Evolutionary conservation across 148 eudicot species (phyloP), one percentile per base, ranked within the genome.

Genomic region (Bassia scoparia): DNA sequence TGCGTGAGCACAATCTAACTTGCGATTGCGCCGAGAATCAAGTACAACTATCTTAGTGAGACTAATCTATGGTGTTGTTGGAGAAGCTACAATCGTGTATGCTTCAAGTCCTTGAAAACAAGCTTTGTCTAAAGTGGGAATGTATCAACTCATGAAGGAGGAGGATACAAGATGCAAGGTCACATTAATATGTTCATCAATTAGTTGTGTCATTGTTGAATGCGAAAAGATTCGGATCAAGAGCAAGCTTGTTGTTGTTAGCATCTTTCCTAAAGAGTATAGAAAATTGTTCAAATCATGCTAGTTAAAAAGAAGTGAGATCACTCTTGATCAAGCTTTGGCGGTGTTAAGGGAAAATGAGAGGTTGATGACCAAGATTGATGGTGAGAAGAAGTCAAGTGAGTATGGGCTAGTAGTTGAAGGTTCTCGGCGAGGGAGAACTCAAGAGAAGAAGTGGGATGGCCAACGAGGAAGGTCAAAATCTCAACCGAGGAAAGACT

Each of bases 211-310:
- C 70, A 44, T 46, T 67, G 16, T 23, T n/a, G 54, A 67, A 43
- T 44, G 50, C 34, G 53, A 67, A 5, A 67, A 67, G n/a, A 67
- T 67, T 43, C 35, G 26, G 70, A 46, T 46, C 70, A 67, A 67
- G 70, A 67, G 33, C 54, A n/a, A n/a, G n/a, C n/a, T n/a, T n/a
- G n/a, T n/a, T n/a, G n/a, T n/a, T n/a, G n/a, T n/a, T n/a, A n/a
- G n/a, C n/a, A n/a, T n/a, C n/a, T n/a, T n/a, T 6, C 26, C 58
- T 2, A 68, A 68, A 23, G 15, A 2, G 1, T 66, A 18, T 41
- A 48, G 41, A 17, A 18, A 2, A 68, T 68, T 27, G 58, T 68
- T 4, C 23, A 43, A 8, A 50, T 35, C 17, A 23, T 68, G 58
- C 58, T 68, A 11, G 50, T 48, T 30, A 37, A 58, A 43, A 49